Evolutionary conservation across 139 green algal genomes (phyloP).

Genomic region (Asterochloris sp.): DNA sequence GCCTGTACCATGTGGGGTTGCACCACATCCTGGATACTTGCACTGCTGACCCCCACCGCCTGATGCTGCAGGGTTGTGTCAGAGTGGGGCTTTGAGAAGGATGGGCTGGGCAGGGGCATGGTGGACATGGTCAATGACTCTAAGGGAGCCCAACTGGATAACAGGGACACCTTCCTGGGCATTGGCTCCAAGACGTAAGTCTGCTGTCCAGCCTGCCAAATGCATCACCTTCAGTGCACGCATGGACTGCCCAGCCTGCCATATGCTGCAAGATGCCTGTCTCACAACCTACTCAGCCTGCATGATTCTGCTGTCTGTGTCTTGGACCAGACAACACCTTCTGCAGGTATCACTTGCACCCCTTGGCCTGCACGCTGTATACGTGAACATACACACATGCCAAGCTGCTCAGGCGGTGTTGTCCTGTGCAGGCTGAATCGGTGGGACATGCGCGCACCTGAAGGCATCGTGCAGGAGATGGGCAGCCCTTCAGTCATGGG

Average conservation of each 20-base stretch:
- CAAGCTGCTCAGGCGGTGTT: neutral
- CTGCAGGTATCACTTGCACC: neutral
- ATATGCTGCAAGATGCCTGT: too few relatives aligned
- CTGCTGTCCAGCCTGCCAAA: too few relatives aligned
- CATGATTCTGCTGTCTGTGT: too few relatives aligned
- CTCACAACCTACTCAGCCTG: too few relatives aligned
- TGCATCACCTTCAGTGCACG: too few relatives aligned
- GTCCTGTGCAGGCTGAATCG: constrained; percentile 31
- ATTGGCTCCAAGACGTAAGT: constrained; percentile 76
- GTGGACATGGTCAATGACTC: constrained; percentile 74
- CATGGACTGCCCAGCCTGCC: too few relatives aligned
- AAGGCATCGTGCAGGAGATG: constrained; percentile 57
- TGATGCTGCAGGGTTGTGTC: constrained; percentile 53
- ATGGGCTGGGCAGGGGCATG: constrained; percentile 71
- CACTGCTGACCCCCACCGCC: too few relatives aligned
- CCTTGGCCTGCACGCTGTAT: neutral
- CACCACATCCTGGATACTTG: too few relatives aligned
- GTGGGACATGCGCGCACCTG: constrained; percentile 81
- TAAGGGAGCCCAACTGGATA: constrained; percentile 63
- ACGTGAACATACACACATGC: neutral
- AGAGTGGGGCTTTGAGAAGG: constrained; percentile 87
- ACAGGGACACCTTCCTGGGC: constrained; percentile 79
- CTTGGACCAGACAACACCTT: too few relatives aligned
- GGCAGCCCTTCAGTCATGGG: constrained; percentile 38
- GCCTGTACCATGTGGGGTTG: too few relatives aligned